Conservation (phyloP, 2,329 filamentous ascomycete species). For the Shiraia bambusicola region DNA sequence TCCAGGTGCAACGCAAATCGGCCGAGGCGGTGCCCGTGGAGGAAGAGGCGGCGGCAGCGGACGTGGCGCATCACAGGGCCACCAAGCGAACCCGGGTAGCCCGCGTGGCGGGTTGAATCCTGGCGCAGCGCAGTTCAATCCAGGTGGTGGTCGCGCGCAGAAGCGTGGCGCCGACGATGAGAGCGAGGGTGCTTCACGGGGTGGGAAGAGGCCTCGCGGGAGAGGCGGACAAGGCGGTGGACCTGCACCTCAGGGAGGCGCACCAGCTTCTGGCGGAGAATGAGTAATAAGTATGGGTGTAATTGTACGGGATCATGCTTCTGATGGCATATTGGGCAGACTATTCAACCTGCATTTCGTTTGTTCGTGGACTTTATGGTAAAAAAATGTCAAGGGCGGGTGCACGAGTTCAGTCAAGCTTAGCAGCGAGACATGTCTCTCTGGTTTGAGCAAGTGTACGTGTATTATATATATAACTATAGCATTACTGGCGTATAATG, state of each 20-base stretch:
- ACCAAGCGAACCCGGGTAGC: conserved; percentile 21
- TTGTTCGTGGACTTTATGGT: background rate
- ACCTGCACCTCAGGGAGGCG: conserved; percentile 1
- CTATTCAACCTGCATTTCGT: background rate
- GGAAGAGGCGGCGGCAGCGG: conserved; percentile 24
- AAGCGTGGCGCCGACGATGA: conserved; percentile 39
- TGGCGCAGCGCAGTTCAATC: conserved; percentile 36
- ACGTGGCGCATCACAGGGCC: conserved; percentile 9
- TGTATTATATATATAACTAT: background rate
- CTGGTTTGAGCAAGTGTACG: too few species aligned
- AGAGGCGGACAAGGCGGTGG: conserved; percentile 26
- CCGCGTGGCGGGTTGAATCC: conserved; percentile 38
- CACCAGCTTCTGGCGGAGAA: background rate
- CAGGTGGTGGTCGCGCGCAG: conserved; percentile 30
- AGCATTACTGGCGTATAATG: conserved; percentile 1
- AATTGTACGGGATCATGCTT: background rate
- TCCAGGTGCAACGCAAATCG: conserved; percentile 22
- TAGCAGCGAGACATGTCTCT: too few species aligned
- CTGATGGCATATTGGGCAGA: background rate
- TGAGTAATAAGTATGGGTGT: background rate
- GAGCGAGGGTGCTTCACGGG: conserved; percentile 27
- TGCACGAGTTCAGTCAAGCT: too few species aligned
- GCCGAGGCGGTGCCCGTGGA: conserved; percentile 32
- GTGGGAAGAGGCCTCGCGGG: conserved; percentile 35
- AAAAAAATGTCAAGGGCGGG: background rate